phyloP scores from a whole-genome alignment of 108 stramenopile species.

The Cyclotella choctawhatcheeana region DNA sequence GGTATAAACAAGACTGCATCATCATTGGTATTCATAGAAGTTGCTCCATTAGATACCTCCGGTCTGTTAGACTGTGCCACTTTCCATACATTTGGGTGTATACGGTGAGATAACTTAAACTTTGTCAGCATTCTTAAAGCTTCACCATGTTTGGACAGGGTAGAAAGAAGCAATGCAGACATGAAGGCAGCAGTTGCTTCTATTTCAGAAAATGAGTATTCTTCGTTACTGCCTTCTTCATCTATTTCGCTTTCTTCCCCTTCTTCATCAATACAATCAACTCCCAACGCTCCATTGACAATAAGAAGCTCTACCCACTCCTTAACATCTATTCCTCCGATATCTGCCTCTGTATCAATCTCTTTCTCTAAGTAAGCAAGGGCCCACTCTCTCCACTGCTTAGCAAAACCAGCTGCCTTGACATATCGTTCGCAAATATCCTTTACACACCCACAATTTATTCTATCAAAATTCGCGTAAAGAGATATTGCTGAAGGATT shows the following conservation, averaged over 20 bases:
- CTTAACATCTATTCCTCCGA: slow-evolving; percentile 47
- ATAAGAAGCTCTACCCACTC: slow-evolving; percentile 86
- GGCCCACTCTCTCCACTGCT: slow-evolving; percentile 28
- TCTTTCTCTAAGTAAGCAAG: slow-evolving; percentile 22
- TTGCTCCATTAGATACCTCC: neutral
- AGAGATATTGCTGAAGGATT: slow-evolving; percentile 69
- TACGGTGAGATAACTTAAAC: slow-evolving; percentile 80
- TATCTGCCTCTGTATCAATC: slow-evolving; percentile 27
- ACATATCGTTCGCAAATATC: slow-evolving; percentile 50
- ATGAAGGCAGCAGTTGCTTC: slow-evolving; percentile 85
- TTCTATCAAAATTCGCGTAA: slow-evolving; percentile 66
- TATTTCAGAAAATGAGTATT: slow-evolving; percentile 69
- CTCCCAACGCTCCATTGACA: slow-evolving; percentile 70
- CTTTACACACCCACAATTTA: slow-evolving; percentile 25
- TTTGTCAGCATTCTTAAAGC: slow-evolving; percentile 58
- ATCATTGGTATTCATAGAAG: neutral
- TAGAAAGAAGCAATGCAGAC: slow-evolving; percentile 72
- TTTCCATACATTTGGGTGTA: slow-evolving; percentile 86
- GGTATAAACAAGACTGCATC: slow-evolving; percentile 17
- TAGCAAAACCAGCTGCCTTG: slow-evolving; percentile 48
- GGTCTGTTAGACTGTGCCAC: slow-evolving; percentile 8
- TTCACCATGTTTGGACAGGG: slow-evolving; percentile 61
- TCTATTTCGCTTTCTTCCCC: slow-evolving; percentile 48
- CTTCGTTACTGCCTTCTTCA: slow-evolving; percentile 23
- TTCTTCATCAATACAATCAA: slow-evolving; percentile 57